phyloP scores from a whole-genome alignment of 352 stramenopile genomes.

The Phytopythium delawarense region DNA sequence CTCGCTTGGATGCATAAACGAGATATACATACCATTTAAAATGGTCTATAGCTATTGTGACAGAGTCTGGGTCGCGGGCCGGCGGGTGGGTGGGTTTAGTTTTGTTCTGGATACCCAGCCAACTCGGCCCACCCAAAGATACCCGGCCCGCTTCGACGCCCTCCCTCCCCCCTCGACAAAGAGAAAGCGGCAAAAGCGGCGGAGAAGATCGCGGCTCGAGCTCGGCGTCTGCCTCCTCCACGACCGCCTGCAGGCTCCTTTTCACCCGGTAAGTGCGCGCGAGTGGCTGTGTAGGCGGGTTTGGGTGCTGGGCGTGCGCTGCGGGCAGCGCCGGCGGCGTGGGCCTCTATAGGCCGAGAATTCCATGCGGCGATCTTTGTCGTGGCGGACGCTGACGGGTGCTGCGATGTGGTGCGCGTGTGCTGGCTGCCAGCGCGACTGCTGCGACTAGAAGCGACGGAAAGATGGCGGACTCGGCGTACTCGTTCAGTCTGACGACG shows the following conservation, averaged over 20 bases:
- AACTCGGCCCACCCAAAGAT: slow-evolving; percentile 14
- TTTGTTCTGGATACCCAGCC: neutral
- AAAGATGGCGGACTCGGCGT: slow-evolving; percentile 95
- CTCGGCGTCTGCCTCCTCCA: neutral
- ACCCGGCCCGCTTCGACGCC: slow-evolving; percentile 6
- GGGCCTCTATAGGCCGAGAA: neutral
- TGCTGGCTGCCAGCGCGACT: neutral
- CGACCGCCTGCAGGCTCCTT: neutral
- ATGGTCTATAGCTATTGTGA: neutral
- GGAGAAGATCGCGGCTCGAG: slow-evolving; percentile 9
- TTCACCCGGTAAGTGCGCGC: neutral
- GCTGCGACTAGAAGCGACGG: neutral
- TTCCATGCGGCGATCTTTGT: neutral
- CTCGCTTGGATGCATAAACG: too few species aligned
- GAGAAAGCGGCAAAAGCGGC: slow-evolving; percentile 4
- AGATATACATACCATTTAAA: neutral
- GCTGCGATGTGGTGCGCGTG: too few species aligned
- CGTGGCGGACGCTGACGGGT: neutral
- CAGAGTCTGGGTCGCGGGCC: neutral
- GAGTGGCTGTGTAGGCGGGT: neutral
- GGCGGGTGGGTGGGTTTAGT: neutral
- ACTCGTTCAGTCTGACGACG: slow-evolving; percentile 99
- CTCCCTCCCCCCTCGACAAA: slow-evolving; percentile 3
- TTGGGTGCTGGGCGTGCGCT: neutral
- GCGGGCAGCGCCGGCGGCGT: neutral